Evolutionary conservation across 257 asterid genomes (phyloP).

Genomic region (Solanum lycopersicoides): DNA sequence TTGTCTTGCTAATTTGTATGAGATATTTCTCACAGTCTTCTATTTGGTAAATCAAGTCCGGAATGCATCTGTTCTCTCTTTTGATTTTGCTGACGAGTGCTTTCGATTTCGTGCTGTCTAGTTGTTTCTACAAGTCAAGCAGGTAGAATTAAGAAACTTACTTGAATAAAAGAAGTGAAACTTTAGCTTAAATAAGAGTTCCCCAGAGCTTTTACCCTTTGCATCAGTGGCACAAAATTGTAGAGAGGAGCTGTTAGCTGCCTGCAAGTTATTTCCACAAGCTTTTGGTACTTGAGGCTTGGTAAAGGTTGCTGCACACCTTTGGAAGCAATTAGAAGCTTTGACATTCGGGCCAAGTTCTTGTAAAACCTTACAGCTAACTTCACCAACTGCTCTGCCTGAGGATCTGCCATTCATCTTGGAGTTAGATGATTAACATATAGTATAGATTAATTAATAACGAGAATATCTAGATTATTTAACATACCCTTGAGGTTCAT

Average conservation of each 20-base stretch:
- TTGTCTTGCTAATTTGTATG: conserved; percentile 69
- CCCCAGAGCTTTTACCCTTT: conserved; percentile 36
- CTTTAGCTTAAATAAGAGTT: neutral
- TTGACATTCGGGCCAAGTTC: conserved; percentile 57
- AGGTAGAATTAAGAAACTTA: neutral
- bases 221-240: conserved; percentile 52
- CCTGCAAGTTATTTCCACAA: conserved; percentile 75
- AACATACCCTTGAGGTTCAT: conserved; percentile 65
- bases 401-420: conserved; percentile 44
- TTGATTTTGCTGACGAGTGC: conserved; percentile 56
- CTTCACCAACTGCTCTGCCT: conserved; percentile 62
- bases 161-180: neutral
- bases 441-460: neutral
- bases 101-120: conserved; percentile 40
- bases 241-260: conserved; percentile 65
- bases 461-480: neutral
- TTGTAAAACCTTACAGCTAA: conserved; percentile 62
- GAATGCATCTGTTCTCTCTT: conserved; percentile 84
- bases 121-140: conserved; percentile 43
- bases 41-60: conserved; percentile 70
- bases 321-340: conserved; percentile 53
- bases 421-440: neutral
- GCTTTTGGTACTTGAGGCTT: conserved; percentile 53
- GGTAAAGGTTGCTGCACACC: conserved; percentile 67
- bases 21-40: conserved; percentile 74